Conservation (phyloP, 2,329 filamentous ascomycete species). For the Botrytis tulipae region DNA sequence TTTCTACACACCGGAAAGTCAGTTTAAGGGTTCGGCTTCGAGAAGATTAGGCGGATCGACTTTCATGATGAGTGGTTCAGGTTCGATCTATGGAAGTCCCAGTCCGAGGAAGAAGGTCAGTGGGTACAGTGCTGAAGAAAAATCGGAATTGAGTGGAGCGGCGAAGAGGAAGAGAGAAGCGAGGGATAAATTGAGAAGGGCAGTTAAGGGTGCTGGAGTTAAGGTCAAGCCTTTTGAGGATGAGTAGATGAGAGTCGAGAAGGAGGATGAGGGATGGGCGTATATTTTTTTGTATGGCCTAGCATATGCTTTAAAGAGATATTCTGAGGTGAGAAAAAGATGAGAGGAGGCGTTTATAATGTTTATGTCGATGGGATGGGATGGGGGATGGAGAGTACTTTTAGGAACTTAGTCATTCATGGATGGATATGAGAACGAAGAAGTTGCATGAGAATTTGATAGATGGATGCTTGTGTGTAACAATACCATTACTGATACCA, state of each 20-base stretch:
- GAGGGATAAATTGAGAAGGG: constrained; percentile 47
- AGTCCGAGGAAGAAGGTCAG: constrained; percentile 58
- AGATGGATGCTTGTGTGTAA: constrained; percentile 1
- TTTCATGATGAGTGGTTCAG: constrained; percentile 23
- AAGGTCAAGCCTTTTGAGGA: constrained; percentile 36
- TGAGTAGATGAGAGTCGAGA: constrained; percentile 20
- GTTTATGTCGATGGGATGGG: neutral
- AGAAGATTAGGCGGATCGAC: constrained; percentile 26
- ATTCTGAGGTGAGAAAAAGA: neutral
- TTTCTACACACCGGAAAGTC: constrained; percentile 37
- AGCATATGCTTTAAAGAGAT: neutral
- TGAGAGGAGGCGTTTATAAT: constrained; percentile 2
- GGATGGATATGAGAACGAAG: neutral
- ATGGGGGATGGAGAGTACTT: neutral
- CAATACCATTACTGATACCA: constrained; percentile 7
- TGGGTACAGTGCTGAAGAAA: constrained; percentile 59
- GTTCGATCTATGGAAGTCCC: constrained; percentile 35
- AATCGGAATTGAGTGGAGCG: constrained; percentile 54
- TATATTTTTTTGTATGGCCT: neutral
- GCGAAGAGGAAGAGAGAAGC: constrained; percentile 53
- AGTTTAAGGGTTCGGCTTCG: constrained; percentile 27
- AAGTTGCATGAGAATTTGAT: neutral
- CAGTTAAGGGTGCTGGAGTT: constrained; percentile 36
- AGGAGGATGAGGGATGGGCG: neutral
- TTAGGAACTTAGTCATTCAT: constrained; percentile 1